Conservation (phyloP, 2,329 filamentous ascomycete genomes). For the Metarhizium guizhouense region DNA sequence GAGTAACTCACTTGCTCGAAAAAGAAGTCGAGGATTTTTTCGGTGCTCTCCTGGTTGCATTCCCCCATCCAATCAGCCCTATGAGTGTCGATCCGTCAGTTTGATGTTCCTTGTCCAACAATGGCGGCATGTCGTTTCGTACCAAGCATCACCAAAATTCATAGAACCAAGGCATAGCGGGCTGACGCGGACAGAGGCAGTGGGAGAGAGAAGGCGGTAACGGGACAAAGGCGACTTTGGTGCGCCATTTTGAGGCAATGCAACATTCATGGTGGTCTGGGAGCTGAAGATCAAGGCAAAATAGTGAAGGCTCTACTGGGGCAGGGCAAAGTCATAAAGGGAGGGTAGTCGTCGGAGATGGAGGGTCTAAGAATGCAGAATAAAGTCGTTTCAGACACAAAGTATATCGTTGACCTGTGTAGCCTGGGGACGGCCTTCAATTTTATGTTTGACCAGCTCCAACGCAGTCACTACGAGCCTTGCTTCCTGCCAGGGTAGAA, state of each 20-base stretch:
- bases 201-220: slow-evolving; percentile 58
- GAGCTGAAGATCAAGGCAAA: not conserved
- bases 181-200: slow-evolving; percentile 57
- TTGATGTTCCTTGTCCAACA: not conserved
- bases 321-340: not conserved
- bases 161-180: slow-evolving; percentile 57
- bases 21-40: slow-evolving; percentile 58
- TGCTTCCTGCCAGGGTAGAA: not conserved
- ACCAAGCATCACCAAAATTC: slow-evolving; percentile 53
- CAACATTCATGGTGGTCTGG: slow-evolving; percentile 8
- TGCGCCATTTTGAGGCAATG: slow-evolving; percentile 31
- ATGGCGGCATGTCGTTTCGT: not conserved
- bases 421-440: not conserved
- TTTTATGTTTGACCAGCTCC: not conserved
- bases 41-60: slow-evolving; percentile 53
- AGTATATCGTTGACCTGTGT: not conserved
- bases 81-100: not conserved
- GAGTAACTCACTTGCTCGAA: slow-evolving; percentile 37
- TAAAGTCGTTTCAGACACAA: not conserved
- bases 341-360: not conserved
- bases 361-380: not conserved
- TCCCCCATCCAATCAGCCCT: slow-evolving; percentile 52
- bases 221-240: slow-evolving; percentile 53
- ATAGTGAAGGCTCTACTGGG: not conserved
- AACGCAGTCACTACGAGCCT: not conserved